Evolutionary conservation across 176 grass and related monocot genomes (phyloP), one percentile per base, ranked within the genome.

Genomic region (Secale cereale): DNA sequence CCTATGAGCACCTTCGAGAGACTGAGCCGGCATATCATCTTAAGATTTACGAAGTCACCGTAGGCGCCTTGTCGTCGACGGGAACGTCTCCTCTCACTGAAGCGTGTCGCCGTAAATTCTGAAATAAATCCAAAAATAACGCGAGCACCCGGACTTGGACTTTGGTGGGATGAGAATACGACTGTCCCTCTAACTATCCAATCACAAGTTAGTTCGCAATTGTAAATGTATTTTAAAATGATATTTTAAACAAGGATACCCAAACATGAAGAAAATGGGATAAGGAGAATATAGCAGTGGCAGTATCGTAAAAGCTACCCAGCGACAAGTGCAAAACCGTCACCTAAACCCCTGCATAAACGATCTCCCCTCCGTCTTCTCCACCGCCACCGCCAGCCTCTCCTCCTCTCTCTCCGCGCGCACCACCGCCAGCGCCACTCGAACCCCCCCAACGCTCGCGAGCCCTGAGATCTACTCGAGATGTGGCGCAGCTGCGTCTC

Each of bases 401-500:
- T n/a, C 30, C 52, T 48, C 57, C 11, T 8, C 79, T 20, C 32
- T 20, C 32, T 25, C 59, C 19, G 20, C 74, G 13, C 64, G 29
- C 73, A 27, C 35, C 66, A 59, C 29, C 14, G 26, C 70, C 81
- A 31, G 25, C 64, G 25, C 40, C 70, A 29, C 70, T 23, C n/a
- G 70, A 73, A 27, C 16, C 2, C 70, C 80, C 22, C 79, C 43
- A 62, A 41, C 6, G 37, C 52, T 52, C 19, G 57, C 59, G 82
- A 10, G 78, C 65, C 56, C 80, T 33, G 84, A 78, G 88, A 80
- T 83, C 80, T 31, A 5, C 56, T 30, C 57, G 84, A 79, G 74
- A 98, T 95, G 93, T 98, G 96, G 96, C 96, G 93, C 48, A 35
- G 86, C 83, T 98, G 91, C 88, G 81, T 98, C 76, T 92, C 93